These are phyloP conservation scores for Calocybe indica DNA, from an alignment of 768 basidiomycete genomes.

Conservation along the genomic window DNA sequence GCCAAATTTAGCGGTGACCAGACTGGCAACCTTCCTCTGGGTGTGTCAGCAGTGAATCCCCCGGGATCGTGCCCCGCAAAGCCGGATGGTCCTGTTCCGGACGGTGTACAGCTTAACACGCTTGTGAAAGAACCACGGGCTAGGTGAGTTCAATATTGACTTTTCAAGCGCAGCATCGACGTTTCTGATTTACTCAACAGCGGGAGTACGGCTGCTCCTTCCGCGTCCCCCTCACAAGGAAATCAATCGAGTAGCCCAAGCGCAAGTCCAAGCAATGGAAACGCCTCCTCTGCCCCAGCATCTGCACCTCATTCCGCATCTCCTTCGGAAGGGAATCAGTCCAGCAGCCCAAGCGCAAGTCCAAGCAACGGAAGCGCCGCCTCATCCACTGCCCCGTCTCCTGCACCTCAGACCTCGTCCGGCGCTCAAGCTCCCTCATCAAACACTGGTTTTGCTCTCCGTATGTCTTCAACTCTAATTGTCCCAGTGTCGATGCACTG, in stretches of 20 bases:
- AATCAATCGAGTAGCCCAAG: too few species aligned
- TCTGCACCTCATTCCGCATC: too few species aligned
- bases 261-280: too few species aligned
- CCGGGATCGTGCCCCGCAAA: slow-evolving; percentile 43
- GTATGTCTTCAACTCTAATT: neutral
- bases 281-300: too few species aligned
- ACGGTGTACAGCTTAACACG: slow-evolving; percentile 36
- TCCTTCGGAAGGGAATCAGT: too few species aligned
- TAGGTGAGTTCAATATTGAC: slow-evolving; percentile 2
- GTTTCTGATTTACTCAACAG: neutral
- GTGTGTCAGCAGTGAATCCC: slow-evolving; percentile 31
- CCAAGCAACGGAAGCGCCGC: neutral
- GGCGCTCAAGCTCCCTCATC: neutral
- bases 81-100: slow-evolving; percentile 34
- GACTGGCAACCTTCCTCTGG: slow-evolving; percentile 42
- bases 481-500: neutral
- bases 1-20: slow-evolving; percentile 34
- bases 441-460: slow-evolving; percentile 5
- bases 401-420: neutral
- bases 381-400: neutral
- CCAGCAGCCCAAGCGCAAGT: too few species aligned
- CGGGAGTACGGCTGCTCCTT: neutral
- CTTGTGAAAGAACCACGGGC: slow-evolving; percentile 28
- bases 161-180: neutral
- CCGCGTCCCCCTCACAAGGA: neutral